Percentiles rank a stretch among this genome's conserved stretches.
These are phyloP conservation scores for Boletus insuetus DNA, from an alignment of 768 basidiomycete genomes.

Conservation along the genomic window DNA sequence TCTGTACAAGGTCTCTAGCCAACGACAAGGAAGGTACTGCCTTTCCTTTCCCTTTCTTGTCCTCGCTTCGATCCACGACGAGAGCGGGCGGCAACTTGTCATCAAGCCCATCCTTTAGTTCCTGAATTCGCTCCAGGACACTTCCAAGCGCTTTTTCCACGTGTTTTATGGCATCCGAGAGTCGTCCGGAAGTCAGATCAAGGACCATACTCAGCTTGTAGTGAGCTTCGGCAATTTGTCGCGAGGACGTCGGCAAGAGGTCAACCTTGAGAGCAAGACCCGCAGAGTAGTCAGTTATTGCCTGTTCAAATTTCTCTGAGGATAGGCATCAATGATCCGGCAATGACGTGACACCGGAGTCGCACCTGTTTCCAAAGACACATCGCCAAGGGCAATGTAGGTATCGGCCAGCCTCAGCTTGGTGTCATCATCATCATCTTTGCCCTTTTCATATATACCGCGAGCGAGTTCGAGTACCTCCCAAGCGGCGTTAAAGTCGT, in stretches of 20 bases:
- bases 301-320: slow-evolving; percentile 94
- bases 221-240: slow-evolving; percentile 91
- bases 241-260: slow-evolving; percentile 81
- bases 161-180: slow-evolving; percentile 78
- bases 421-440: slow-evolving; percentile 53
- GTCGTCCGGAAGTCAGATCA: slow-evolving; percentile 82
- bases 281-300: slow-evolving; percentile 80
- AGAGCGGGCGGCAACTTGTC: slow-evolving; percentile 36
- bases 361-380: slow-evolving; percentile 94
- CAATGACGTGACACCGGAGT: not conserved
- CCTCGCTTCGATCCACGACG: slow-evolving; percentile 31
- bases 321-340: not conserved
- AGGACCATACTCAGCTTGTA: slow-evolving; percentile 93
- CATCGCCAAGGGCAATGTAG: slow-evolving; percentile 88
- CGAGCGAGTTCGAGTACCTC: slow-evolving; percentile 94
- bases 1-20: slow-evolving; percentile 51
- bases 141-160: slow-evolving; percentile 79
- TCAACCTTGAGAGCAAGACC: slow-evolving; percentile 70
- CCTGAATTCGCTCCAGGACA: slow-evolving; percentile 65
- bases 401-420: slow-evolving; percentile 88
- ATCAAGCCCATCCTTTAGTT: slow-evolving; percentile 49
- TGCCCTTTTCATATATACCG: slow-evolving; percentile 74
- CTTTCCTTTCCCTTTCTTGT: slow-evolving; percentile 73
- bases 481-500: slow-evolving; percentile 98
- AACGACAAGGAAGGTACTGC: slow-evolving; percentile 40